These are phyloP conservation scores for Penicillium sp. DNA, from an alignment of 2,329 filamentous ascomycete genomes.

Conservation along the genomic window DNA sequence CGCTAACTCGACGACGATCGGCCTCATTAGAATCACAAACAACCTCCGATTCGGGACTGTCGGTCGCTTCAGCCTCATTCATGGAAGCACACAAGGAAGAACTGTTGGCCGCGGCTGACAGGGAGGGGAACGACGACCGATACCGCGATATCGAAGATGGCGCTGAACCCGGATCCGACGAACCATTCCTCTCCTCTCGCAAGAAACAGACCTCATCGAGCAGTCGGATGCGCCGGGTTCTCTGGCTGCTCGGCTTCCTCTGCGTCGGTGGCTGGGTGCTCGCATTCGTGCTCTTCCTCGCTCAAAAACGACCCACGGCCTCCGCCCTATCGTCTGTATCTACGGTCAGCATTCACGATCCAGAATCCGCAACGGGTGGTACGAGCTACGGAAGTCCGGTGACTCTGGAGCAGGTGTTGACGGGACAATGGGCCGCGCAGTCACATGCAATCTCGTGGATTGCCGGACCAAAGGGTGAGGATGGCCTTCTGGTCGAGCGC, in stretches of 20 bases:
- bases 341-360: conserved; percentile 26
- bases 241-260: conserved; percentile 44
- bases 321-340: conserved; percentile 27
- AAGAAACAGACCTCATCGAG: conserved; percentile 24
- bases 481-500: conserved; percentile 80
- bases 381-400: conserved; percentile 43
- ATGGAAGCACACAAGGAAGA: conserved; percentile 28
- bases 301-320: conserved; percentile 34
- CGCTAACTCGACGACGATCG: conserved; percentile 27
- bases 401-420: conserved; percentile 44
- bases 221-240: conserved; percentile 35
- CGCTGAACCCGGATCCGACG: conserved; percentile 16
- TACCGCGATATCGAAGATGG: conserved; percentile 41
- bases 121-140: conserved; percentile 16
- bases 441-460: conserved; percentile 50
- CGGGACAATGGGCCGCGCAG: conserved; percentile 38
- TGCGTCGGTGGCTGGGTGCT: conserved; percentile 48
- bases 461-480: conserved; percentile 53
- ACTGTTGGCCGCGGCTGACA: conserved; percentile 8
- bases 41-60: conserved; percentile 37
- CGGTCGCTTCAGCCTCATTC: conserved; percentile 32
- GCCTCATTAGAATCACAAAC: conserved; percentile 28
- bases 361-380: conserved; percentile 31
- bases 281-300: conserved; percentile 46
- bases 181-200: conserved; percentile 25